Conservation (phyloP, 495 filamentous ascomycete genomes). For the Lasiosphaeria ovina region DNA sequence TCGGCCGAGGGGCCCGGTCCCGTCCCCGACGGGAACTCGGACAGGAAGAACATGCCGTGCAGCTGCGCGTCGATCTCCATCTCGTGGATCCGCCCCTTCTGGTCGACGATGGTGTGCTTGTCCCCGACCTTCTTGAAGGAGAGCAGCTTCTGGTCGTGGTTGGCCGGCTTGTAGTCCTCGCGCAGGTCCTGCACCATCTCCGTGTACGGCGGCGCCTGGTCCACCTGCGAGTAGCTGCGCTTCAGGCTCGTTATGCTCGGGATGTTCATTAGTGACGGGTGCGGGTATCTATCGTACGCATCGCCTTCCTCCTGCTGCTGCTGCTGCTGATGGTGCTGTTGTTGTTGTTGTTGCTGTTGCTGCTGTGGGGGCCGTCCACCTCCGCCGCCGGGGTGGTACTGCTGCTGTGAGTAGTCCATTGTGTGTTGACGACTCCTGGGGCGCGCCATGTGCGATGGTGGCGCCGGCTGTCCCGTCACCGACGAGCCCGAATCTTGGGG, state of each 20-base stretch:
- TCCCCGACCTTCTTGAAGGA: constrained; percentile 53
- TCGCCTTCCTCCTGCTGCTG: constrained; percentile 44
- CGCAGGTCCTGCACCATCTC: constrained; percentile 55
- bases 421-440: constrained; percentile 39
- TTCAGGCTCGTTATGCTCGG: constrained; percentile 56
- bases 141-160: constrained; percentile 56
- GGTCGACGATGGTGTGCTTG: constrained; percentile 56
- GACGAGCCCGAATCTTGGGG: constrained; percentile 41
- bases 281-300: constrained; percentile 46
- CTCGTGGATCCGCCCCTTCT: constrained; percentile 53
- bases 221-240: constrained; percentile 45
- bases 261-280: constrained; percentile 47
- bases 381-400: constrained; percentile 35
- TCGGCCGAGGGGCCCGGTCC: constrained; percentile 43
- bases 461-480: constrained; percentile 35
- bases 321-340: constrained; percentile 40
- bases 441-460: constrained; percentile 44
- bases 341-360: constrained; percentile 19
- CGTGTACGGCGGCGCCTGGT: constrained; percentile 47
- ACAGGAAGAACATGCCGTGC: constrained; percentile 95
- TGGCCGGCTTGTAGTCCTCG: constrained; percentile 53
- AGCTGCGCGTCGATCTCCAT: constrained; percentile 75
- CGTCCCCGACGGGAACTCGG: constrained; percentile 71
- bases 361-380: constrained; percentile 30
- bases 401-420: constrained; percentile 33